phyloP scores from a whole-genome alignment of 257 asterid species.

The Plantago elongata region DNA sequence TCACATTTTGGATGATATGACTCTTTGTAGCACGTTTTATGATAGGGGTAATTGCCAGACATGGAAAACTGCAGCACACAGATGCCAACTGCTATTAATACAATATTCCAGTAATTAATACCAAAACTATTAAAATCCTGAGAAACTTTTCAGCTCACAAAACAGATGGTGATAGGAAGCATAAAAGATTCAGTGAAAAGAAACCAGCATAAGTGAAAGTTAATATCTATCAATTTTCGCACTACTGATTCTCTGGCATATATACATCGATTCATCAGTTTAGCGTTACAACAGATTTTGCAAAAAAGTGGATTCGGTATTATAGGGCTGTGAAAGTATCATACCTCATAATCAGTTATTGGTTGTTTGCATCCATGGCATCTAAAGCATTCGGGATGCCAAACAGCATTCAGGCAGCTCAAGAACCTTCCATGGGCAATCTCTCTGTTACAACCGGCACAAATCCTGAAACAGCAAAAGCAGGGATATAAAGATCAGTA shows the following conservation, averaged over 20 bases:
- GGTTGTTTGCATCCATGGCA: constrained; percentile 89
- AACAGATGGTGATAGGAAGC: too few relatives aligned
- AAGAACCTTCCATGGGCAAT: constrained; percentile 82
- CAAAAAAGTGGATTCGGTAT: too few relatives aligned
- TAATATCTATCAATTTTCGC: too few relatives aligned
- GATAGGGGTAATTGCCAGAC: constrained; percentile 74
- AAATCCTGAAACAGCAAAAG: constrained; percentile 49
- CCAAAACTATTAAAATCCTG: too few relatives aligned
- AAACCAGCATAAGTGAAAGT: too few relatives aligned
- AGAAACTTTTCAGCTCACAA: too few relatives aligned
- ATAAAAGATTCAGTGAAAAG: too few relatives aligned
- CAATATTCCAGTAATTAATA: too few relatives aligned
- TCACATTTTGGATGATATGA: constrained; percentile 91
- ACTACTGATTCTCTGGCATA: too few relatives aligned
- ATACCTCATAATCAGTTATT: constrained; percentile 88
- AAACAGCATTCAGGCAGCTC: constrained; percentile 87
- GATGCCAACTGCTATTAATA: constrained; percentile 13
- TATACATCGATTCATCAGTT: too few relatives aligned
- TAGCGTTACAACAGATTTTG: too few relatives aligned
- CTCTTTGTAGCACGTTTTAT: constrained; percentile 89
- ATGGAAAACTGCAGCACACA: constrained; percentile 66
- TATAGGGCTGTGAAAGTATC: neutral
- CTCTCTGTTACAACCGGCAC: constrained; percentile 87
- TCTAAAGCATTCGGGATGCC: constrained; percentile 98
- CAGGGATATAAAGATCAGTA: too few relatives aligned